Base-by-base conservation (phyloP, 2,329 filamentous ascomycete genomes). In the Hypoxylon sp. region DNA sequence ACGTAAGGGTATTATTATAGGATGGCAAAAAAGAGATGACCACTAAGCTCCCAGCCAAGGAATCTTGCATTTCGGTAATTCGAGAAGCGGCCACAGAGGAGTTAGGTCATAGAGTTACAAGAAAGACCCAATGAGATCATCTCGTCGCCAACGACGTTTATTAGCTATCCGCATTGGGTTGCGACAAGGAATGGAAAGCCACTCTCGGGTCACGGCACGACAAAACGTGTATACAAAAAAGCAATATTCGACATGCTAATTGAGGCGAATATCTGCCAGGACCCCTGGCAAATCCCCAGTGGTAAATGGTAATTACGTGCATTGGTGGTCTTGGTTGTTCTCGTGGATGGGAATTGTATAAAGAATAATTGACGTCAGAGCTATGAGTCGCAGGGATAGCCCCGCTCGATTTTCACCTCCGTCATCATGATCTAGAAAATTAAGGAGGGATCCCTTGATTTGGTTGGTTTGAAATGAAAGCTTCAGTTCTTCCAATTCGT, bases 41-140 rank as follows among this genome's bases (percentile, higher is more conserved):
- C 34, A n/a, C 17, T 16, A 19, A 25, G 27, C 36, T 7, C n/a
- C 29, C 8, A 19, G 37, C 49, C 49, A 57, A 50, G 54, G 29
- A 45, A 53, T 30, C 25, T 31, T 15, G 20, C 31, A 32, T 41
- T 21, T 55, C 26, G 36, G 21, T n/a, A 17, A 12, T 38, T 34
- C 31, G 41, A 47, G 36, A 44, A 47, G 46, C 17, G 8, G 38
- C 29, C 23, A 45, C 49, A 40, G 36, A 26, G 27, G 12, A 27
- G 41, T 53, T 59, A 59, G 56, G 53, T 59, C 56, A 54, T 57
- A 57, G 53, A 54, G 47, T 49, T 32, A 23, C 52, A 48, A 23
- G 38, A 27, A 29, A 45, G 52, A 27, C 26, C 55, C 49, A 51
- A 59, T 59, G 56, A 57, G 56, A 43, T 57, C 52, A 56, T 59